Evolutionary conservation across 2,329 filamentous ascomycete genomes (phyloP), one percentile per base, ranked within the genome.

Genomic region (Beauveria australis): DNA sequence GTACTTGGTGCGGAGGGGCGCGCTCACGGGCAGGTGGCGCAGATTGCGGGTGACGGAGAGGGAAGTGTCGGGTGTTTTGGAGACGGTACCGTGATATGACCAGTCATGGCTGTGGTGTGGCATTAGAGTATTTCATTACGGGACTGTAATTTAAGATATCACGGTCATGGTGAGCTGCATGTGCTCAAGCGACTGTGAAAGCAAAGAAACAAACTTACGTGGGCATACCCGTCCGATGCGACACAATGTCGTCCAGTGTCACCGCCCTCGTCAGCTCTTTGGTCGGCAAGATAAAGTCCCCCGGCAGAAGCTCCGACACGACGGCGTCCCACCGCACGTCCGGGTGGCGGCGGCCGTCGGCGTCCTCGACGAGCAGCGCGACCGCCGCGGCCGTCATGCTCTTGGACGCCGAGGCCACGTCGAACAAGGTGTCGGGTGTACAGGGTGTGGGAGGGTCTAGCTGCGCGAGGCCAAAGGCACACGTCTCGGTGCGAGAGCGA

Each of bases 381-480:
- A 69, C 63, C 0, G 69, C 62, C 0, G 66, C 68, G 1, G 67
- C 69, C 1, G 68, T 70, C 48, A 70, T 63, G 3, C 66, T 69
- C 48, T 70, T 70, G 22, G 67, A 65, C 6, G 63, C 62, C 0
- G 69, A 70, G 5, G 66, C 69, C 54, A 70, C 63, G 51, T 70
- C 67, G 33, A 70, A 69, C 7, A 70, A 62, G 33, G 67, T 69
- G 26, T 70, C 66, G 0, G 67, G 41, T 0, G 67, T 70, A 41
- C 64, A 67, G 9, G 53, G 44, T 48, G 28, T 40, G 0, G 53
- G 56, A 3, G 66, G 64, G 5, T 67, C 64, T 0, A 70, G 53
- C 3, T 61, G 63, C 7, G 66, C 65, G 16, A 58, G 43, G 30
- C 69, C 67, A 40, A 67, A 68, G 22, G 64, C 68, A n/a, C 55